Base-by-base conservation (phyloP, 1,139 yeast species). In the Hyphopichia wangnamkhiaoensis region DNA sequence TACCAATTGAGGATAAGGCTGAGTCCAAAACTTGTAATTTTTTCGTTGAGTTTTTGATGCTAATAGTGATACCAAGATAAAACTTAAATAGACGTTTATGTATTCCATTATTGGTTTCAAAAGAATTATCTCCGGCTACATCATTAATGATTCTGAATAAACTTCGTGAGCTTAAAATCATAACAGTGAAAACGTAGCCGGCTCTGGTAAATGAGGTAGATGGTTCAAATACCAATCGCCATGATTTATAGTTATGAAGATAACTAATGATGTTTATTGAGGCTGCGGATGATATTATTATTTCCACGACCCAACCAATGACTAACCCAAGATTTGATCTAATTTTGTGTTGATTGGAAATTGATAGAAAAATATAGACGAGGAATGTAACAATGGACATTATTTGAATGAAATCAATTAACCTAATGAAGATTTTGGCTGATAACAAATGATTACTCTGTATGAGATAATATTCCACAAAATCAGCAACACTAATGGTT, bases 291-390 rank as follows among this genome's bases (percentile, higher is more conserved):
- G 88, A 64, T 5, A 85, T 54, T 0, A 61, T 31, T 1, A 73
- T 54, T 46, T 83, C 81, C 2, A 76, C 75, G 0, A 71, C 21
- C 67, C 84, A 81, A 1, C 90, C 91, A n/a, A 74, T 41, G 6
- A 82, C 49, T 10, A 86, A 61, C 0, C 93, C 91, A 2, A 68
- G 35, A 49, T 73, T 74, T 2, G 91, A 83, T 37, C 80, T 72
- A 9, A 85, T 75, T 16, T 79, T 67, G 35, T 76, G 76, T 37
- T 75, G 62, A 44, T 80, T 78, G 15, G 79, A 63, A 23, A 83
- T 63, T 14, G 84, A 70, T n/a, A 82, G 50, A 43, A 59, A 67
- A 14, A 64, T 43, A 42, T 57, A 61, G 13, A 59, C 33, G 9
- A 56, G 17, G 33, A 52, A 58, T 2, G 37, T 40, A 1, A 48